These are phyloP conservation scores for Kurtzmaniella quercitrusa DNA, from an alignment of 1,139 yeast species.

Conservation along the genomic window DNA sequence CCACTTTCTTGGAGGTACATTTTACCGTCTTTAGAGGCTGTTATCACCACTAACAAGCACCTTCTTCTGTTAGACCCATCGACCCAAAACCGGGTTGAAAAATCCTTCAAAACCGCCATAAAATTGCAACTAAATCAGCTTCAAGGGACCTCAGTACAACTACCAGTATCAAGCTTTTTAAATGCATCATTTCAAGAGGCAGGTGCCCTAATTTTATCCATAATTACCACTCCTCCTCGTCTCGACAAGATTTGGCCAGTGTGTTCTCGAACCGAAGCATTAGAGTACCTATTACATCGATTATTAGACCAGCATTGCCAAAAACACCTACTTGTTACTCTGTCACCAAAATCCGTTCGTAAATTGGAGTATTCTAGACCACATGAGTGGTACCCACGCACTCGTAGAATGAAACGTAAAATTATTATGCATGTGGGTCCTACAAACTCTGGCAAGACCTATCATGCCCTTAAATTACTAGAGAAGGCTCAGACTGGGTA, in stretches of 20 bases:
- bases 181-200: not conserved
- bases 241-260: not conserved
- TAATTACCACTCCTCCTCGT: not conserved
- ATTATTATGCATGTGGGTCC: conserved; percentile 94
- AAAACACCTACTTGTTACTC: not conserved
- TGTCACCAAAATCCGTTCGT: not conserved
- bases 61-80: not conserved
- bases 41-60: not conserved
- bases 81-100: not conserved
- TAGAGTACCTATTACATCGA: not conserved
- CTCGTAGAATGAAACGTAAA: conserved; percentile 75
- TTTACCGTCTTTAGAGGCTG: not conserved
- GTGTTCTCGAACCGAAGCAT: not conserved
- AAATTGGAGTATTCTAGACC: conserved; percentile 60
- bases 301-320: not conserved
- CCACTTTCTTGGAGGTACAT: not conserved
- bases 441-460: conserved; percentile 95
- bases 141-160: not conserved
- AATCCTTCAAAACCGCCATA: not conserved
- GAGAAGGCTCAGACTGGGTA: conserved; percentile 74
- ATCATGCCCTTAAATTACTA: conserved; percentile 68
- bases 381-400: conserved; percentile 84
- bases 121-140: not conserved
- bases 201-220: not conserved
- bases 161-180: not conserved